Evolutionary conservation across 352 stramenopile species (phyloP), one percentile per base, ranked within the genome.

Genomic region (Pythium volutum): DNA sequence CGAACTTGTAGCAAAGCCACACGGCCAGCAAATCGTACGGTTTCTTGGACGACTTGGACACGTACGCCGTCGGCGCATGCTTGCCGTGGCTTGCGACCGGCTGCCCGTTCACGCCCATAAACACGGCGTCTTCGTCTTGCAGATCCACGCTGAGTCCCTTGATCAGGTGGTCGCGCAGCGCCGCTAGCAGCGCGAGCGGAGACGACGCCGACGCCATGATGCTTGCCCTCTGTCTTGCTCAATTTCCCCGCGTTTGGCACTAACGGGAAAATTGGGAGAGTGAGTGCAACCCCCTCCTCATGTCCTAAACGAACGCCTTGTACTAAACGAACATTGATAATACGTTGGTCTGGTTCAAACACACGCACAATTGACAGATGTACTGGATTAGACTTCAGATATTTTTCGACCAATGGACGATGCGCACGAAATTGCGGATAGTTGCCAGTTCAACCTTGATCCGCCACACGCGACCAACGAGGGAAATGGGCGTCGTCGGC

Each of bases 21-120:
- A 93, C 83, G 23, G 86, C 84, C 36, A 93, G 64, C 36, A 92
- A 65, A 59, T 95, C 86, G 69, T 95, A 95, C 55, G 75, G 80
- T 59, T 93, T 93, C 70, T 88, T 85, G 34, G 62, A 46, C 26
- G 76, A 87, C 70, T 95, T 95, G 42, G 86, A 91, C 64, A 88
- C 74, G 62, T 89, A 95, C 36, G 82, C 79, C 5, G 86, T 93
- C 25, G 78, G 58, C 34, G 69, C 57, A 66, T 93, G 81, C 70
- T 91, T 92, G 41, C 70, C 68, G 26, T 92, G 68, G 14, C 75
- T 73, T 33, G 60, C 56, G n/a, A 84, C 38, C 60, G 75, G 75
- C 9, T 68, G 49, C 16, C 81, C 84, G 43, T 77, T 71, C 4
- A 79, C 74, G 51, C 80, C 81, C 33, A 59, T 59, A 53, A 92